phyloP scores from a whole-genome alignment of 1,284 basidiomycete genomes.

The Microstroma glucosiphilum region DNA sequence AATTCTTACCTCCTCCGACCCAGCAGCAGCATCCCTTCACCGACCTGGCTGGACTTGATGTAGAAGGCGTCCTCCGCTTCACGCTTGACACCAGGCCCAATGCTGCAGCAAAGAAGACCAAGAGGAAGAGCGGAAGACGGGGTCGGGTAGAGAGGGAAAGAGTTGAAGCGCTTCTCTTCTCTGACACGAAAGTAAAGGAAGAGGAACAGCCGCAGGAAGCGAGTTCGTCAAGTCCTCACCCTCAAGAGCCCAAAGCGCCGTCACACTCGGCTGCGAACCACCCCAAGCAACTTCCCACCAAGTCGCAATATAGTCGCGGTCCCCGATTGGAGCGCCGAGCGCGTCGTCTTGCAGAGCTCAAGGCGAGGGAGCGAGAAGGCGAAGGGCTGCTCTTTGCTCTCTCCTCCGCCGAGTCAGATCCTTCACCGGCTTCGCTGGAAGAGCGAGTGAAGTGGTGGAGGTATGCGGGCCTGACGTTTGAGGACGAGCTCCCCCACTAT shows the following conservation, averaged over 20 bases:
- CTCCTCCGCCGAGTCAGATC: background rate
- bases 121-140: background rate
- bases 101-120: background rate
- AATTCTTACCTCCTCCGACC: too few species aligned
- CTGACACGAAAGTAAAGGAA: background rate
- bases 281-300: background rate
- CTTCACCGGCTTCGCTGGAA: background rate
- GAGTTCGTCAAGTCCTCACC: background rate
- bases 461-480: background rate
- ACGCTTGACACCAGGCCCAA: background rate
- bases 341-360: slow-evolving; percentile 1
- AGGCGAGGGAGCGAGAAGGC: slow-evolving; percentile 3
- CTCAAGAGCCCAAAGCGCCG: slow-evolving; percentile 1
- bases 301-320: background rate
- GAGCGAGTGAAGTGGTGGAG: slow-evolving; percentile 2
- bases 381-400: background rate
- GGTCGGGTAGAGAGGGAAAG: background rate
- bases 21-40: slow-evolving; percentile 1
- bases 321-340: background rate
- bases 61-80: slow-evolving; percentile 2
- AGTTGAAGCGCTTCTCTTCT: background rate
- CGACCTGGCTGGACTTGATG: background rate
- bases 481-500: background rate
- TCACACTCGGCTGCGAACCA: background rate
- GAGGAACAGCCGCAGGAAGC: background rate